These are phyloP conservation scores for Coemansia erecta DNA, from an alignment of 192 early-diverging fungal genomes.

Conservation along the genomic window DNA sequence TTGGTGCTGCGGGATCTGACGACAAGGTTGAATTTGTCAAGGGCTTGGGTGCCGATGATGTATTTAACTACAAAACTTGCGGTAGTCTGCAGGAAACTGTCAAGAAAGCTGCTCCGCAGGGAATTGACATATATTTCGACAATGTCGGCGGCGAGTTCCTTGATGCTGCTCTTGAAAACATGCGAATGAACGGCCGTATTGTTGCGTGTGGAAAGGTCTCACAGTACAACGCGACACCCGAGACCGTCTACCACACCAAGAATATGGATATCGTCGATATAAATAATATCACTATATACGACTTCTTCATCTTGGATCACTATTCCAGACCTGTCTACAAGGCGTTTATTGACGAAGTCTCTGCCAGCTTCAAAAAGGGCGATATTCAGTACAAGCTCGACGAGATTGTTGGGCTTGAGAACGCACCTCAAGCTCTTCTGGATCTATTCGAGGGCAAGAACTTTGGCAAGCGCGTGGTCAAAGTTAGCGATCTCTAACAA, in stretches of 20 bases:
- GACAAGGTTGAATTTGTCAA: slow-evolving; percentile 79
- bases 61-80: slow-evolving; percentile 89
- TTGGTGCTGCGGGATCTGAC: slow-evolving; percentile 80
- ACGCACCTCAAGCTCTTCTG: slow-evolving; percentile 58
- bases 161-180: slow-evolving; percentile 61
- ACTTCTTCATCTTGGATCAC: slow-evolving; percentile 62
- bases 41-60: slow-evolving; percentile 73
- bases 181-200: slow-evolving; percentile 72
- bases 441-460: slow-evolving; percentile 62
- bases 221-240: slow-evolving; percentile 53
- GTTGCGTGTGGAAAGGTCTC: slow-evolving; percentile 73
- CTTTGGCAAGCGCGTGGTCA: slow-evolving; percentile 67
- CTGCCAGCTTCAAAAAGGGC: slow-evolving; percentile 55
- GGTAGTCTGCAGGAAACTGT: slow-evolving; percentile 53
- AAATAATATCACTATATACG: slow-evolving; percentile 60
- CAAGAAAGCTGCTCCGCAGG: slow-evolving; percentile 64
- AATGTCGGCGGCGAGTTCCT: slow-evolving; percentile 81
- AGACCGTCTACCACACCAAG: slow-evolving; percentile 45
- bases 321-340: slow-evolving; percentile 37
- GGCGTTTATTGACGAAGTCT: slow-evolving; percentile 60
- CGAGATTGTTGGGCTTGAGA: slow-evolving; percentile 64
- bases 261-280: slow-evolving; percentile 57
- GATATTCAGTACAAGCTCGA: slow-evolving; percentile 61
- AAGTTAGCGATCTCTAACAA: slow-evolving; percentile 17
- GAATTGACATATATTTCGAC: slow-evolving; percentile 87